Evolutionary conservation across 805 yeast species (phyloP).

Genomic region (Candida rishiriensis): DNA sequence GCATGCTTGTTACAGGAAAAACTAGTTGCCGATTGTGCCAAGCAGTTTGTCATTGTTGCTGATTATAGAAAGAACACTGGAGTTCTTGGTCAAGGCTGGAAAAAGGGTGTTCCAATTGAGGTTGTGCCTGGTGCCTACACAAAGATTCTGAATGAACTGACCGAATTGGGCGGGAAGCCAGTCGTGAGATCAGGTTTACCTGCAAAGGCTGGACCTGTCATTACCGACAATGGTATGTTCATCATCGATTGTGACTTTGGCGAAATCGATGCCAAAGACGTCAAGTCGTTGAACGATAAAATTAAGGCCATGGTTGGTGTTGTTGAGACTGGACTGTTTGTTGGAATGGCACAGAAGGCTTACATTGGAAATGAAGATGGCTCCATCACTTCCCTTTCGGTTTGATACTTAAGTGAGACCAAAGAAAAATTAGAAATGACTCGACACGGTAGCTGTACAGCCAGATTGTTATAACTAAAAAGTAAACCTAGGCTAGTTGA

Average conservation of each 20-base stretch:
- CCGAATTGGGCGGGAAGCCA: slow-evolving; percentile 60
- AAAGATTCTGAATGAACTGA: slow-evolving; percentile 64
- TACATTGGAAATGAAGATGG: slow-evolving; percentile 91
- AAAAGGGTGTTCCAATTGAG: slow-evolving; percentile 91
- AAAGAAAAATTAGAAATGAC: too few relatives aligned
- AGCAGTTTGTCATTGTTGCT: slow-evolving; percentile 80
- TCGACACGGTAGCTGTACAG: too few relatives aligned
- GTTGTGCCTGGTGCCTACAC: slow-evolving; percentile 86
- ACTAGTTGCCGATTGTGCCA: slow-evolving; percentile 78
- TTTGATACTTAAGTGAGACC: too few relatives aligned
- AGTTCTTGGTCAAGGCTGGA: slow-evolving; percentile 75
- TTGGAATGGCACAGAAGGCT: slow-evolving; percentile 67
- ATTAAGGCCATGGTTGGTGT: slow-evolving; percentile 85
- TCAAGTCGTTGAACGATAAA: slow-evolving; percentile 49
- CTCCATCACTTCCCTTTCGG: slow-evolving; percentile 32
- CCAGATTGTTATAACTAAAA: background rate
- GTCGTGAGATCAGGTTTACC: slow-evolving; percentile 77
- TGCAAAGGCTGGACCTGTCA: slow-evolving; percentile 95
- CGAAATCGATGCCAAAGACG: slow-evolving; percentile 47
- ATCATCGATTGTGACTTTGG: slow-evolving; percentile 93
- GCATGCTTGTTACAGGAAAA: slow-evolving; percentile 97
- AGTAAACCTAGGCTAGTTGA: too few relatives aligned
- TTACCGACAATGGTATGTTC: slow-evolving; percentile 93
- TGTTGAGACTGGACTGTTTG: slow-evolving; percentile 92
- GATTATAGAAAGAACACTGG: slow-evolving; percentile 83